Evolutionary conservation across 441 rosid genomes (phyloP).

Genomic region (Euphorbia schlechtendalii): DNA sequence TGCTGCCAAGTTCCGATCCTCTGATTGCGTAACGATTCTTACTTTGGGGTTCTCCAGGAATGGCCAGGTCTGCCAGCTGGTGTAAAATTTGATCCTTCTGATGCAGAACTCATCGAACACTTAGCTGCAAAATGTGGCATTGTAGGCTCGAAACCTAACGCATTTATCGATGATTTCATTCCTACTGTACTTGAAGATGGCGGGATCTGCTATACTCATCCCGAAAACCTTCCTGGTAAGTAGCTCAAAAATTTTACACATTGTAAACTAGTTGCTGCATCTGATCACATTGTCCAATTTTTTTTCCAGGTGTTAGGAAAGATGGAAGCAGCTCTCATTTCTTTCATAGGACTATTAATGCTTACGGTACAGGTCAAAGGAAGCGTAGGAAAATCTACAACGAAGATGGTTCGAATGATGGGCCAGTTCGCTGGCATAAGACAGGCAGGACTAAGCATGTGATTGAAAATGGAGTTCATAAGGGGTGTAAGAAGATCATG

Average conservation of each 20-base stretch:
- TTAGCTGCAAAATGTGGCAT: slow-evolving; percentile 74
- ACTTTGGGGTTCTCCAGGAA: slow-evolving; percentile 35
- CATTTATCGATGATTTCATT: slow-evolving; percentile 71
- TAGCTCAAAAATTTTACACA: background rate
- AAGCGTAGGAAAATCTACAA: slow-evolving; percentile 77
- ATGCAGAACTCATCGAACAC: slow-evolving; percentile 59
- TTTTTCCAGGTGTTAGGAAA: slow-evolving; percentile 61
- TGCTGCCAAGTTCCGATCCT: background rate
- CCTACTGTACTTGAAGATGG: slow-evolving; percentile 49
- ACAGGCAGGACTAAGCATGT: slow-evolving; percentile 81
- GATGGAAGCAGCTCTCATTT: slow-evolving; percentile 79
- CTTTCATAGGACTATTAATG: slow-evolving; percentile 71
- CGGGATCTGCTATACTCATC: slow-evolving; percentile 93
- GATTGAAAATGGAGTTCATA: slow-evolving; percentile 48
- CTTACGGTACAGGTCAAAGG: slow-evolving; percentile 82
- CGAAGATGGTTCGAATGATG: slow-evolving; percentile 33
- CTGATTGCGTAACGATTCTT: background rate
- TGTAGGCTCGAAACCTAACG: slow-evolving; percentile 43
- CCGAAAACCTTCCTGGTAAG: slow-evolving; percentile 85
- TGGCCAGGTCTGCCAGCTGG: slow-evolving; percentile 95
- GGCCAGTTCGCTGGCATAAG: slow-evolving; percentile 93
- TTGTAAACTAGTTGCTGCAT: background rate
- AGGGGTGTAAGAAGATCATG: slow-evolving; percentile 89
- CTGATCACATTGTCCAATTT: background rate
- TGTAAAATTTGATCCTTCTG: slow-evolving; percentile 94